Conservation (phyloP, 2,329 filamentous ascomycete species). For the Scolecobasidium constrictum region DNA sequence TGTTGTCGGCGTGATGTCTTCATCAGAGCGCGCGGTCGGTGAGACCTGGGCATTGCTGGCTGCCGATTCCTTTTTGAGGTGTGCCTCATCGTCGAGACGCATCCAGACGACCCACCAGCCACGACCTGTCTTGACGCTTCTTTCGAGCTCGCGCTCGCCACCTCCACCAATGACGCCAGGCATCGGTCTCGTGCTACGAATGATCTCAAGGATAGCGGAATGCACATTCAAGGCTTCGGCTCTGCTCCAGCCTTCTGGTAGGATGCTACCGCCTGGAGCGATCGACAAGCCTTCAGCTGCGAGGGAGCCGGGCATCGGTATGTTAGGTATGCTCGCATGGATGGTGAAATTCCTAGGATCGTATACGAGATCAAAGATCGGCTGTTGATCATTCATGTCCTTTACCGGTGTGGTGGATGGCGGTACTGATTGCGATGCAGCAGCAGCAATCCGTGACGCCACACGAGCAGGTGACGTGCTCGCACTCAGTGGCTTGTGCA, state of each 20-base stretch:
- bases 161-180: slow-evolving; percentile 14
- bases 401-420: slow-evolving; percentile 14
- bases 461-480: slow-evolving; percentile 31
- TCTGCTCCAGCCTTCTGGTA: slow-evolving; percentile 19
- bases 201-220: slow-evolving; percentile 46
- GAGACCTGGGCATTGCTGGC: background rate
- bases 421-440: slow-evolving; percentile 23
- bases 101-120: slow-evolving; percentile 61
- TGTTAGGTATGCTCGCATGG: slow-evolving; percentile 53
- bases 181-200: slow-evolving; percentile 38
- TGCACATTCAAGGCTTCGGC: slow-evolving; percentile 53
- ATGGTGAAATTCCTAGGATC: slow-evolving; percentile 48
- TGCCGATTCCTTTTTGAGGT: background rate
- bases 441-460: slow-evolving; percentile 29
- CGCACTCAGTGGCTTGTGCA: slow-evolving; percentile 33
- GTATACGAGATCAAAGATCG: slow-evolving; percentile 50
- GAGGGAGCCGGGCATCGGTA: slow-evolving; percentile 41
- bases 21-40: background rate
- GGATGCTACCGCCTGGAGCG: slow-evolving; percentile 11
- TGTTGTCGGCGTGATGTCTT: background rate
- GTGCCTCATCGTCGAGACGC: slow-evolving; percentile 25
- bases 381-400: slow-evolving; percentile 18
- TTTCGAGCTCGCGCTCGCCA: slow-evolving; percentile 38
- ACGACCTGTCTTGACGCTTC: slow-evolving; percentile 51
- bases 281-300: slow-evolving; percentile 24